phyloP scores from a whole-genome alignment of 164 flowering plant species.

The Sextonia rubra region DNA sequence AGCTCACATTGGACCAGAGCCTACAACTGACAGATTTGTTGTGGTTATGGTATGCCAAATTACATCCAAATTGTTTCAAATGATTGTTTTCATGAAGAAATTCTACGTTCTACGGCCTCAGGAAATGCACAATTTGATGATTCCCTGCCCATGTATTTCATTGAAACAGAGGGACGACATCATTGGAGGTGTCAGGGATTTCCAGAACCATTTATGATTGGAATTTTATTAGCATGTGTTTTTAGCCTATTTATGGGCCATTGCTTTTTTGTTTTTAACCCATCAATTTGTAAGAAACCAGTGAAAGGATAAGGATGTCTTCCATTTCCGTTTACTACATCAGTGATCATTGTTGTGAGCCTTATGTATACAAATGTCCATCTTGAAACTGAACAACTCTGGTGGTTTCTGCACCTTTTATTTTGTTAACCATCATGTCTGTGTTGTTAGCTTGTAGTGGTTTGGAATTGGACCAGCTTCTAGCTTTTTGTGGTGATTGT shows the following conservation, averaged over 20 bases:
- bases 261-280: background rate
- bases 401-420: background rate
- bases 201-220: background rate
- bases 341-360: background rate
- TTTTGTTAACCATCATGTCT: too few relatives aligned
- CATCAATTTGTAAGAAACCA: background rate
- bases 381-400: background rate
- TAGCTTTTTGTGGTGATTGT: background rate
- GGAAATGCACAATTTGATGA: too few relatives aligned
- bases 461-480: background rate
- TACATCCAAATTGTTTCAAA: background rate
- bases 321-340: background rate
- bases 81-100: background rate
- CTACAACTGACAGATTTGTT: slow-evolving; percentile 95
- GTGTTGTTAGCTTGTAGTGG: background rate
- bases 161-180: too few relatives aligned
- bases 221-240: background rate
- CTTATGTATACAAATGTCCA: background rate
- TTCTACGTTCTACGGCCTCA: too few relatives aligned
- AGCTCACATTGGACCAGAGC: slow-evolving; percentile 98
- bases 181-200: too few relatives aligned
- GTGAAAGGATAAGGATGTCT: background rate
- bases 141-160: too few relatives aligned
- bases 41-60: slow-evolving; percentile 73
- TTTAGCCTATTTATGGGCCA: background rate